phyloP scores from a whole-genome alignment of 768 basidiomycete species.

The Leucocoprinus leucothites region DNA sequence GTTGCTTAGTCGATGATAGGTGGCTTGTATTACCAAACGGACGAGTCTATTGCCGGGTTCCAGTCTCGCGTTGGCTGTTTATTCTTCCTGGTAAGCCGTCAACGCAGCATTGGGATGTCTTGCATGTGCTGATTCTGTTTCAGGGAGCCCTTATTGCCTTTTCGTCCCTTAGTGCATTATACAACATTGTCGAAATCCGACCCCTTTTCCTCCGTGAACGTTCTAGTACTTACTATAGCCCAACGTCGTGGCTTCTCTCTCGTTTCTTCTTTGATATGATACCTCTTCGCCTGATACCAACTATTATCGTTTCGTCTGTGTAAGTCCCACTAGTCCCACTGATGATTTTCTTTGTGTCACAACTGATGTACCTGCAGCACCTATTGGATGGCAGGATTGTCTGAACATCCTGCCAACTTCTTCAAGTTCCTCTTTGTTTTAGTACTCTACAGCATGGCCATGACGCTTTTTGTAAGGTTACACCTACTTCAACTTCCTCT shows the following conservation, averaged over 20 bases:
- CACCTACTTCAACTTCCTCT: not conserved
- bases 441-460: slow-evolving; percentile 77
- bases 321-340: slow-evolving; percentile 31
- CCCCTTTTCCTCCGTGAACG: slow-evolving; percentile 89
- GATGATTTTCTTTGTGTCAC: not conserved
- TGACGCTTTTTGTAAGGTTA: slow-evolving; percentile 77
- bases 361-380: slow-evolving; percentile 39
- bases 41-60: slow-evolving; percentile 84
- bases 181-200: slow-evolving; percentile 81
- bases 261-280: slow-evolving; percentile 87
- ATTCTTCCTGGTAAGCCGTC: slow-evolving; percentile 76
- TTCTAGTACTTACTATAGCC: slow-evolving; percentile 83
- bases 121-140: slow-evolving; percentile 11
- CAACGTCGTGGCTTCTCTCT: slow-evolving; percentile 88
- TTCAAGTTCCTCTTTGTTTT: slow-evolving; percentile 96
- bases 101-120: not conserved
- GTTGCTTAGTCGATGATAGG: slow-evolving; percentile 36
- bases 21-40: slow-evolving; percentile 83
- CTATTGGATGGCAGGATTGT: slow-evolving; percentile 96
- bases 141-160: slow-evolving; percentile 91
- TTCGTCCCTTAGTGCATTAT: slow-evolving; percentile 84
- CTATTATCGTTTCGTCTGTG: slow-evolving; percentile 84
- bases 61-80: slow-evolving; percentile 91
- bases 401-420: slow-evolving; percentile 72
- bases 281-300: slow-evolving; percentile 85